Conservation (phyloP, 163 green algal genomes). For the Chlorella variabilis region DNA sequence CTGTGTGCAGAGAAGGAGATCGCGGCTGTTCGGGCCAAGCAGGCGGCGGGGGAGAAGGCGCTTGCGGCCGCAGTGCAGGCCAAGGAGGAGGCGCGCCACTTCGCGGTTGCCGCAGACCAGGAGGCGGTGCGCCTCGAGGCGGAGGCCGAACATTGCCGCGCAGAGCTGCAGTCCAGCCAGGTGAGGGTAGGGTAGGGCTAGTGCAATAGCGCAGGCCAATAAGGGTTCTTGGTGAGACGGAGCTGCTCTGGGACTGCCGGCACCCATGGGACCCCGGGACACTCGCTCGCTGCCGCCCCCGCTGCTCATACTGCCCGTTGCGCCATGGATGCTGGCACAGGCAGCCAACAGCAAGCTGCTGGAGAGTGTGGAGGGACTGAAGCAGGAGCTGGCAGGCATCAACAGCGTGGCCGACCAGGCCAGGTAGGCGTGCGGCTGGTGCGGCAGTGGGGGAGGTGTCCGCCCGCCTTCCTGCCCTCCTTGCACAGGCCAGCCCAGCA, state of each 20-base stretch:
- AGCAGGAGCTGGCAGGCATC: conserved; percentile 1
- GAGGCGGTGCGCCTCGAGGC: neutral
- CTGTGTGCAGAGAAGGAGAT: conserved; percentile 33
- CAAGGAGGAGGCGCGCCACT: neutral
- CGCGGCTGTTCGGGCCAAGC: conserved; percentile 9
- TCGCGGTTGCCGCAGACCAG: neutral
- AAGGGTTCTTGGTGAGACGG: too few relatives aligned
- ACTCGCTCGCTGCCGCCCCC: too few relatives aligned
- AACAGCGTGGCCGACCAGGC: conserved; percentile 12
- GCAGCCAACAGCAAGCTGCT: neutral
- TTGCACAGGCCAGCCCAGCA: too few relatives aligned
- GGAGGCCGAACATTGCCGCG: neutral
- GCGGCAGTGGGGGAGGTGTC: neutral
- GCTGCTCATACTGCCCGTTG: too few relatives aligned
- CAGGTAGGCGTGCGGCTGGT: neutral
- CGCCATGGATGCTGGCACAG: too few relatives aligned
- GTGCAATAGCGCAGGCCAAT: too few relatives aligned
- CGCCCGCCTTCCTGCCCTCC: too few relatives aligned
- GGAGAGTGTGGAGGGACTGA: conserved; percentile 17
- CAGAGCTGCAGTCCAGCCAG: conserved; percentile 16
- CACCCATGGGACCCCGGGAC: too few relatives aligned
- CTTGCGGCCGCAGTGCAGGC: conserved; percentile 7
- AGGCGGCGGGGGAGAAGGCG: conserved; percentile 15
- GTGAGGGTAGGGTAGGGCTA: neutral
- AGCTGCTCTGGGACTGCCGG: too few relatives aligned